These are phyloP conservation scores for Apiospora hydei DNA, from an alignment of 2,329 filamentous ascomycete genomes.

Conservation along the genomic window DNA sequence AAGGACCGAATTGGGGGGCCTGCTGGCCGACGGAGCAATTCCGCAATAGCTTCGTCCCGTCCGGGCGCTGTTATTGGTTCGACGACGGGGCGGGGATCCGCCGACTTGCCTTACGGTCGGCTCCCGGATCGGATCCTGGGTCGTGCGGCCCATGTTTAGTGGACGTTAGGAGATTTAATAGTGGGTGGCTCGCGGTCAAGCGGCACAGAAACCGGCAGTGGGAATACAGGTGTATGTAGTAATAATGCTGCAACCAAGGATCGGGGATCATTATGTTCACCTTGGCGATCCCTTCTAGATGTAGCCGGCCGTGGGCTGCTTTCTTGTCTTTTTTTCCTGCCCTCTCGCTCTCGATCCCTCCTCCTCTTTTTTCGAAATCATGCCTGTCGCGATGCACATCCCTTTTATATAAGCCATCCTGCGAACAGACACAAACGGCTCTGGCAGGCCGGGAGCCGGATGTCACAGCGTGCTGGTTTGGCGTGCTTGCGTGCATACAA, in stretches of 20 bases:
- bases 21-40: not conserved
- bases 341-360: not conserved
- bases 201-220: not conserved
- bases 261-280: not conserved
- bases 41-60: slow-evolving; percentile 1
- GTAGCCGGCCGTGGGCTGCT: not conserved
- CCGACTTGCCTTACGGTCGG: not conserved
- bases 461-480: not conserved
- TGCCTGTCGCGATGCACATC: not conserved
- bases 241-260: slow-evolving; percentile 5
- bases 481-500: too few relatives aligned
- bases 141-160: not conserved
- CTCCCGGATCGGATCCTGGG: not conserved
- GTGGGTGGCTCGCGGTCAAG: not conserved
- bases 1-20: not conserved
- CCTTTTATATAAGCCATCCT: not conserved
- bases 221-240: too few relatives aligned
- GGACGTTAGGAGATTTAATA: not conserved
- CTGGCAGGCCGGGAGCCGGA: not conserved
- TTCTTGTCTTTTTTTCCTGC: not conserved
- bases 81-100: not conserved
- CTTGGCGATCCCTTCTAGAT: not conserved
- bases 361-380: not conserved
- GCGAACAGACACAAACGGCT: not conserved
- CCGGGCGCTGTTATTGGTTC: not conserved